Percentiles rank a stretch among this genome's conserved stretches.
Conservation (phyloP, 108 stramenopile species). For the Stephanodiscus minutulus region DNA sequence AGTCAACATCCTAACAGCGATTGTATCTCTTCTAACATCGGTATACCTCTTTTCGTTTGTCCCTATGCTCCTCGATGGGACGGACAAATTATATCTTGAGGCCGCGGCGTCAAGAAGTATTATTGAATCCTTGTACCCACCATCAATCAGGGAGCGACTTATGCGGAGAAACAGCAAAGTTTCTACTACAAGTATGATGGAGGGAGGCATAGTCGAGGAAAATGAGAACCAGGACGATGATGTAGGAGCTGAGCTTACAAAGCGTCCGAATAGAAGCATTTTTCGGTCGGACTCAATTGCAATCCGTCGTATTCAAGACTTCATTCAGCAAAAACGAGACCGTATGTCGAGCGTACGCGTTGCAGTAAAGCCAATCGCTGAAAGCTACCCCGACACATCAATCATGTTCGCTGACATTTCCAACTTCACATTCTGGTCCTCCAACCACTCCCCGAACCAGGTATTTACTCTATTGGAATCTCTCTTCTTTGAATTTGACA, state of each 20-base stretch:
- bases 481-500: conserved; percentile 63
- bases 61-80: conserved; percentile 32
- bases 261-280: background rate
- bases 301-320: no score
- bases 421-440: conserved; percentile 30
- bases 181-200: background rate
- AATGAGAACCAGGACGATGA: background rate
- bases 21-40: conserved; percentile 43
- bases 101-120: conserved; percentile 19
- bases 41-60: conserved; percentile 55
- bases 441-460: conserved; percentile 59
- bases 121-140: conserved; percentile 18
- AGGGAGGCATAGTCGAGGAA: background rate
- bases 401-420: conserved; percentile 45
- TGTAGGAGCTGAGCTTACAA: background rate
- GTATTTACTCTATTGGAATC: conserved; percentile 66
- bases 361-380: conserved; percentile 14
- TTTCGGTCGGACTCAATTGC: no score
- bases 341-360: no score
- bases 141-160: conserved; percentile 16
- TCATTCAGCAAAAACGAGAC: no score
- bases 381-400: conserved; percentile 15
- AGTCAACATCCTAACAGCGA: conserved; percentile 47
- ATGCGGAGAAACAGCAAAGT: background rate
- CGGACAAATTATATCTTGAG: conserved; percentile 29